Percentiles rank a stretch among this genome's conserved stretches.
Conservation (phyloP, 257 asterid genomes). For the Solanum pinnatisectum region DNA sequence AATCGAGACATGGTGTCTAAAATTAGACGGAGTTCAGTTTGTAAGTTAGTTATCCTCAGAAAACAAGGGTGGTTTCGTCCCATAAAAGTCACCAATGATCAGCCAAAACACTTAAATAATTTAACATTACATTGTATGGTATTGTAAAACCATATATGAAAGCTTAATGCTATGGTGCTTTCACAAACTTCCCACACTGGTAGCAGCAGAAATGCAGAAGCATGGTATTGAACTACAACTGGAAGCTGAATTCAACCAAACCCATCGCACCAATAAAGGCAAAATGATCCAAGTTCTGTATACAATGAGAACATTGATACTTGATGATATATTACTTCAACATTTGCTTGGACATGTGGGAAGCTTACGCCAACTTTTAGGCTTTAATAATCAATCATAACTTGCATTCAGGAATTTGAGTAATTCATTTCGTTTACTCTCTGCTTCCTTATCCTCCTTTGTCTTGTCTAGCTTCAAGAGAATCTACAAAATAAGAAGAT, state of each 20-base stretch:
- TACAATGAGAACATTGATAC: neutral
- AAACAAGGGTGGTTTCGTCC: neutral
- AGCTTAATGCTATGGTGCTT: neutral
- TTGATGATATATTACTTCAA: neutral
- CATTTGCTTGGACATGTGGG: neutral
- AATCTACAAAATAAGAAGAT: constrained; percentile 38
- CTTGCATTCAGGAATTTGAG: constrained; percentile 92
- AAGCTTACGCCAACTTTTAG: neutral
- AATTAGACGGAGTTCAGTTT: neutral
- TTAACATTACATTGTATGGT: neutral
- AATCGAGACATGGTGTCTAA: neutral
- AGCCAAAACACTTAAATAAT: neutral
- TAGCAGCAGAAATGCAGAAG: neutral
- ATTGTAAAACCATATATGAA: neutral
- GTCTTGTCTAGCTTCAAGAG: constrained; percentile 83
- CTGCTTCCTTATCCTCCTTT: constrained; percentile 93
- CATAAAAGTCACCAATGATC: neutral
- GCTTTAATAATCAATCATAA: constrained; percentile 53
- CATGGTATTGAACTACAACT: neutral
- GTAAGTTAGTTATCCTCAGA: neutral
- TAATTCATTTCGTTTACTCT: constrained; percentile 75
- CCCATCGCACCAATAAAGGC: neutral
- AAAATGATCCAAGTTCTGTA: neutral
- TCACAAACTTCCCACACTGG: neutral
- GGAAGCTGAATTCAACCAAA: neutral